Conservation (phyloP, 352 stramenopile species). For the Peronospora belbahrii region DNA sequence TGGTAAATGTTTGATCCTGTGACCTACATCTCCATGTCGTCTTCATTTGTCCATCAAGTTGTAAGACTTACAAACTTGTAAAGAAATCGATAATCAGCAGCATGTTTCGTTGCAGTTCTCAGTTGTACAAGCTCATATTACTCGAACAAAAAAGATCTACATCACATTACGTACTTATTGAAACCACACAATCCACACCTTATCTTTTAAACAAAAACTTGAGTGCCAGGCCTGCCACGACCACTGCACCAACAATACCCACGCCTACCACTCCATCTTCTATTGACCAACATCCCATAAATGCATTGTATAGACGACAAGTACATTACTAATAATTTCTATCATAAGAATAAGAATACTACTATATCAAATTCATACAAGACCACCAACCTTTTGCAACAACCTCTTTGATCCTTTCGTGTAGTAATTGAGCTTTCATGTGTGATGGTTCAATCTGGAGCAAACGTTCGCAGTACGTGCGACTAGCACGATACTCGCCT, state of each 20-base stretch:
- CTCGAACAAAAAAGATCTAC: no score
- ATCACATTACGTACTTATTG: no score
- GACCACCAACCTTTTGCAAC: conserved; percentile 40
- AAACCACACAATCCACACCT: conserved; percentile 14
- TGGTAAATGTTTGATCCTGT: not conserved
- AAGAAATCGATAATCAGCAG: not conserved
- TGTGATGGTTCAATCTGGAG: conserved; percentile 69
- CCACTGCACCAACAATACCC: conserved; percentile 58
- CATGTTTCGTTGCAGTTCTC: no score
- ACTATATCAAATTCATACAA: no score
- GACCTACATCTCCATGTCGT: conserved; percentile 1
- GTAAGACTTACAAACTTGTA: not conserved
- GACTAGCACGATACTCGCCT: conserved; percentile 61
- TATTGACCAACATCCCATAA: no score
- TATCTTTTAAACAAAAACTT: conserved; percentile 70
- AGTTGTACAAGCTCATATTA: no score
- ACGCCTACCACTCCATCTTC: conserved; percentile 62
- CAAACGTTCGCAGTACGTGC: conserved; percentile 61
- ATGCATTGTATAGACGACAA: no score
- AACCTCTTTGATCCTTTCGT: conserved; percentile 71
- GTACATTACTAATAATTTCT: no score
- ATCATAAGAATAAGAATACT: no score
- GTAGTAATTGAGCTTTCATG: conserved; percentile 60
- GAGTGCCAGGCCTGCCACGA: conserved; percentile 62
- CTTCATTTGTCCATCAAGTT: conserved; percentile 1